These are phyloP conservation scores for Fragilaria radians DNA, from an alignment of 108 stramenopile genomes.

Conservation along the genomic window DNA sequence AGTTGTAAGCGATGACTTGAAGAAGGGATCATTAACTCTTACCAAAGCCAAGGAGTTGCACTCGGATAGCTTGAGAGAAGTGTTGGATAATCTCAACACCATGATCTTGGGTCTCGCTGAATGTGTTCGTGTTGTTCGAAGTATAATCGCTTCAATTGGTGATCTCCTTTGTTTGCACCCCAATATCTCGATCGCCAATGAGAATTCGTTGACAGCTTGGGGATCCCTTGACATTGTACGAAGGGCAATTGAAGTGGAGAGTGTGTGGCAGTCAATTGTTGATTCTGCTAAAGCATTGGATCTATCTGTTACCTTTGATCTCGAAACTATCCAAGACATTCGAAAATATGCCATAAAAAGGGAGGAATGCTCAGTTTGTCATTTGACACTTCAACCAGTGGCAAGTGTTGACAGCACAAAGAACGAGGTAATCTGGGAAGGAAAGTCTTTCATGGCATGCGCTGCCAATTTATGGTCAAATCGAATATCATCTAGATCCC, in stretches of 20 bases:
- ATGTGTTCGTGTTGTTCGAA: conserved; percentile 52
- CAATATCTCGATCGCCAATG: conserved; percentile 23
- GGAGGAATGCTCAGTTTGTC: conserved; percentile 29
- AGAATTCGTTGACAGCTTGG: conserved; percentile 33
- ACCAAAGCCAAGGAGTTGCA: too few species aligned
- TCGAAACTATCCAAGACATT: conserved; percentile 32
- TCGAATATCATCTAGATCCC: conserved; percentile 8
- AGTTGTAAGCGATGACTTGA: too few species aligned
- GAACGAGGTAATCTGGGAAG: conserved; percentile 37
- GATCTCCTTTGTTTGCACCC: conserved; percentile 49
- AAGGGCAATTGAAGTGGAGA: conserved; percentile 32
- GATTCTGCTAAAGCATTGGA: conserved; percentile 12
- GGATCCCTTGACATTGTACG: conserved; percentile 24
- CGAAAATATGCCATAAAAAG: too few species aligned
- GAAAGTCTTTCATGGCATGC: conserved; percentile 56
- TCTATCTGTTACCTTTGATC: background rate
- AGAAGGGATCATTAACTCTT: too few species aligned
- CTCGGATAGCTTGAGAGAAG: too few species aligned
- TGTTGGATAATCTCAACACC: conserved; percentile 3
- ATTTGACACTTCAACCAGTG: conserved; percentile 57
- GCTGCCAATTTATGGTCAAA: conserved; percentile 61
- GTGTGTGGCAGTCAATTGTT: conserved; percentile 31
- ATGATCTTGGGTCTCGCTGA: conserved; percentile 50
- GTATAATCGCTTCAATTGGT: conserved; percentile 52
- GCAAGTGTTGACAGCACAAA: conserved; percentile 17